Percentiles rank a stretch among this genome's conserved stretches.
Evolutionary conservation across 306 rosid species (phyloP).

Genomic region (Herpetospermum pedunculosum): DNA sequence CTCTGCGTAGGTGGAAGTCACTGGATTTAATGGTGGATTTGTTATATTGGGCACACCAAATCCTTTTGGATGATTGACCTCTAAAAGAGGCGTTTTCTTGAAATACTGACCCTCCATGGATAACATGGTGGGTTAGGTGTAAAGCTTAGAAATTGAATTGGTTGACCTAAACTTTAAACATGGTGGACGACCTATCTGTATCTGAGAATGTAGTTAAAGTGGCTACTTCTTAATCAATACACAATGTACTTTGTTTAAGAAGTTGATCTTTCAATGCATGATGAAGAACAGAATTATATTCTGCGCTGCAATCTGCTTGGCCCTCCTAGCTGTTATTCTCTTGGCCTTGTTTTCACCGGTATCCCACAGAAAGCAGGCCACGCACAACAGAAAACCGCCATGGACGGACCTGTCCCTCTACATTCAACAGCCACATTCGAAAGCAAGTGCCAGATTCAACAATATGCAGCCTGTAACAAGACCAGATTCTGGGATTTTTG

Average conservation of each 20-base stretch:
- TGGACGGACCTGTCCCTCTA: slow-evolving; percentile 64
- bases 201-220: neutral
- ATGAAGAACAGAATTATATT: slow-evolving; percentile 46
- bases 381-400: slow-evolving; percentile 21
- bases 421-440: slow-evolving; percentile 46
- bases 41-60: neutral
- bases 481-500: slow-evolving; percentile 32
- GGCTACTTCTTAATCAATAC: slow-evolving; percentile 1
- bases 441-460: neutral
- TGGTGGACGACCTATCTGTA: neutral
- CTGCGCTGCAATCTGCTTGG: slow-evolving; percentile 41
- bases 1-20: neutral
- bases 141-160: slow-evolving; percentile 11
- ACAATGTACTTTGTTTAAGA: neutral
- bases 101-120: neutral
- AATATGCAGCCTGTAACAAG: slow-evolving; percentile 12
- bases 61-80: neutral
- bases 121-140: slow-evolving; percentile 11
- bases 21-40: neutral
- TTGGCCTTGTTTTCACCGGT: slow-evolving; percentile 54
- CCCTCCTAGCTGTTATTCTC: slow-evolving; percentile 46
- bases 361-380: slow-evolving; percentile 24
- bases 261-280: slow-evolving; percentile 4
- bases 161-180: slow-evolving; percentile 20
- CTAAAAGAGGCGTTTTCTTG: neutral